These are phyloP conservation scores for Cocos nucifera DNA, from an alignment of 176 grass and related monocot species.

Conservation along the genomic window DNA sequence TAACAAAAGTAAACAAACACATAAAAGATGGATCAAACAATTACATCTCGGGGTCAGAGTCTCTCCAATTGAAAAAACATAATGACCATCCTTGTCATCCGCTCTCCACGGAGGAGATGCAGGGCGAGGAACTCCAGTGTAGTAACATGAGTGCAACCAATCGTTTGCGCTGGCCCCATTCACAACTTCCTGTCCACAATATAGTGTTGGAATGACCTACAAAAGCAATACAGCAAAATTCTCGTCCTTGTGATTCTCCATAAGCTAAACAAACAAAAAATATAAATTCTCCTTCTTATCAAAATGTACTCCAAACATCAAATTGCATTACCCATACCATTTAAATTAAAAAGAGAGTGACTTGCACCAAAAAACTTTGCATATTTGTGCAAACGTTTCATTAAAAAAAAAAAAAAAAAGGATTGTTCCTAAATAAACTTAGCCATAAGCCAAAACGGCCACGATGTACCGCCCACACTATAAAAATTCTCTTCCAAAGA, in stretches of 20 bases:
- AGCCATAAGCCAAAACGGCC: no score
- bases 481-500: no score
- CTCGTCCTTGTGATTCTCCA: background rate
- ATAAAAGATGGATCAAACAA: background rate
- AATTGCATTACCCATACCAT: background rate
- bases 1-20: no score
- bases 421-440: no score
- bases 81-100: constrained; percentile 90
- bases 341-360: no score
- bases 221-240: constrained; percentile 14
- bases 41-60: constrained; percentile 93
- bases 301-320: background rate
- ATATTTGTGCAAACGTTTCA: no score
- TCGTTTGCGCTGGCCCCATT: constrained; percentile 41
- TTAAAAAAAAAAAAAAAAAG: no score
- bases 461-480: no score
- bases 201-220: constrained; percentile 72
- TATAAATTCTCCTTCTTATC: constrained; percentile 12
- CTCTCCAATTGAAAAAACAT: constrained; percentile 67
- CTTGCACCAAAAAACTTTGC: no score
- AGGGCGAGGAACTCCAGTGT: constrained; percentile 35
- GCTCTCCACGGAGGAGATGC: constrained; percentile 67
- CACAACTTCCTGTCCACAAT: constrained; percentile 66
- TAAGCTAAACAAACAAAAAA: constrained; percentile 9
- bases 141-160: constrained; percentile 55